phyloP scores from a whole-genome alignment of 2,329 filamentous ascomycete genomes.

The Ciborinia camelliae region DNA sequence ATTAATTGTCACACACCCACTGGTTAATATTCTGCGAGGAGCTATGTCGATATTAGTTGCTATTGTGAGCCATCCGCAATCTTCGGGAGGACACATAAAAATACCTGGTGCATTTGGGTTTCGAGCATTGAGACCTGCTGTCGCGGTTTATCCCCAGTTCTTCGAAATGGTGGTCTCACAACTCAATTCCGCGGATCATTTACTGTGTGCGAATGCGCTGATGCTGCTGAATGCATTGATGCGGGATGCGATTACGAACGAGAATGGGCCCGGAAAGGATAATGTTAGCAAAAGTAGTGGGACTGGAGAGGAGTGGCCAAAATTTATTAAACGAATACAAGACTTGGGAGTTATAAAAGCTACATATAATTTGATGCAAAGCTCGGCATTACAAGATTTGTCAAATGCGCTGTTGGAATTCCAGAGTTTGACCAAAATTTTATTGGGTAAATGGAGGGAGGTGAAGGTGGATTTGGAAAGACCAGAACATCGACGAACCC shows the following conservation, averaged over 20 bases:
- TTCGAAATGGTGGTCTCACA: slow-evolving; percentile 90
- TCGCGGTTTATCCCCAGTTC: slow-evolving; percentile 89
- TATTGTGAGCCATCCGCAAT: slow-evolving; percentile 81
- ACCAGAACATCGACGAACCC: slow-evolving; percentile 79
- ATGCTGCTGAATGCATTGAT: slow-evolving; percentile 95
- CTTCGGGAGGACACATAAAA: slow-evolving; percentile 43
- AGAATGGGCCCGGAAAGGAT: slow-evolving; percentile 43
- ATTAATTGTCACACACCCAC: slow-evolving; percentile 87
- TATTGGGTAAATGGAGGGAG: slow-evolving; percentile 84
- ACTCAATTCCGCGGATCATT: slow-evolving; percentile 90
- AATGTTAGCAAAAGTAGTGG: slow-evolving; percentile 38
- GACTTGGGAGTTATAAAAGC: slow-evolving; percentile 90
- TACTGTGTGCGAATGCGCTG: slow-evolving; percentile 89
- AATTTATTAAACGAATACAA: slow-evolving; percentile 89
- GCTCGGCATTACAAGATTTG: slow-evolving; percentile 84
- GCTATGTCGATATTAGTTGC: slow-evolving; percentile 96
- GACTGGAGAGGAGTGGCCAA: slow-evolving; percentile 76
- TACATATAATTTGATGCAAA: slow-evolving; percentile 91
- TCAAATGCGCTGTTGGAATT: slow-evolving; percentile 90
- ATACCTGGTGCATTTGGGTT: slow-evolving; percentile 73
- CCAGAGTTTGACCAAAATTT: slow-evolving; percentile 82
- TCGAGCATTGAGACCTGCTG: slow-evolving; percentile 83
- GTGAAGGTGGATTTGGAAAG: slow-evolving; percentile 81
- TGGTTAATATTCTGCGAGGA: slow-evolving; percentile 95
- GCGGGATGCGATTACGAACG: slow-evolving; percentile 80